Base-by-base conservation (phyloP, 2,329 filamentous ascomycete genomes). In the Gaeumannomyces sp. region DNA sequence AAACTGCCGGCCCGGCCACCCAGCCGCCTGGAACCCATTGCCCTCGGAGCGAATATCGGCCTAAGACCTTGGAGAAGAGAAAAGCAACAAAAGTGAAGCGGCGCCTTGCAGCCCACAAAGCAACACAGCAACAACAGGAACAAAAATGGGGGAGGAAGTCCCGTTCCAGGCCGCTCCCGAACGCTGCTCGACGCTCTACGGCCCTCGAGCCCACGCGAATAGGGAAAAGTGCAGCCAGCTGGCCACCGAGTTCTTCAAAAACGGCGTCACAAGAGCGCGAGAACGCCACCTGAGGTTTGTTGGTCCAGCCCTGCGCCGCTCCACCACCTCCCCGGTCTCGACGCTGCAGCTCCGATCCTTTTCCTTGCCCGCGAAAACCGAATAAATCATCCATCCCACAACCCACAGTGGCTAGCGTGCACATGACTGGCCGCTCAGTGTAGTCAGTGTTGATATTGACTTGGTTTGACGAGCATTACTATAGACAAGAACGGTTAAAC, bases 181-280 rank as follows among this genome's bases (percentile, higher is more conserved):
- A 53, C 45, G 45, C 45, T n/a, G 22, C 45, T 4, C 45, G 19
- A 61, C 33, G 45, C 33, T 19, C n/a, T 61, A 61, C 13, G n/a
- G 33, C 31, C 31, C 33, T 61, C 45, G 60, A 45, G 33, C n/a
- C 5, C 60, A 61, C 16, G 33, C 60, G 25, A 38, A 45, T 33
- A 61, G 60, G 19, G 33, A 61, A 61, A 53, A 53, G 61, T 79
- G 77, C 66, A 70, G 72, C 22, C 73, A 74, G 45, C 67, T 78
- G 71, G 84, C 90, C 59, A 81, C 84, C 65, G 87, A 88, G 65
- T 92, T 92, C 78, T 92, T 92, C 81, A 89, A 89, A 72, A 89
- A 92, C 75, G 91, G 89, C 74, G 90, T 92, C 56, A 87, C 90
- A 76, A 83, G 89, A 70, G 89, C 89, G 65, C 83, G 88, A 70